These are phyloP conservation scores for Halteria grandinella DNA, from an alignment of 73 alveolate species.

Conservation along the genomic window DNA sequence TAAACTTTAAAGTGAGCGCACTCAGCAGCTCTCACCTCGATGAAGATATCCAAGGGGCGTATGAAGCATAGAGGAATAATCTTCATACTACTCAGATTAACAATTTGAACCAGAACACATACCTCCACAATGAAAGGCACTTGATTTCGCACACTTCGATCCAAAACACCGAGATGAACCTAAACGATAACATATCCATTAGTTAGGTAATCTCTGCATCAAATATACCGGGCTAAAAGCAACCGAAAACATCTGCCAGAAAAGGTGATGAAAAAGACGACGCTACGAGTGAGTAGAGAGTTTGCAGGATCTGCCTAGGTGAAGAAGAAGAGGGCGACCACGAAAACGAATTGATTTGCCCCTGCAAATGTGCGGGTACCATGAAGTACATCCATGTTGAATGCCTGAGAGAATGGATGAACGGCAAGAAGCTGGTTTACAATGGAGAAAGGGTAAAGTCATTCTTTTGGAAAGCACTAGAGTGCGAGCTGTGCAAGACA, in stretches of 20 bases:
- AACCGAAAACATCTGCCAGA: too few species aligned
- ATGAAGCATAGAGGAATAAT: neutral
- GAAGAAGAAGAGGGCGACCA: constrained; percentile 66
- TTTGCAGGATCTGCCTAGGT: constrained; percentile 86
- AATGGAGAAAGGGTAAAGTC: constrained; percentile 69
- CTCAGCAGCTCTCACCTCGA: neutral
- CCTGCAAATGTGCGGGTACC: constrained; percentile 93
- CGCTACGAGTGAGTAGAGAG: constrained; percentile 10
- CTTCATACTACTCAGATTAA: neutral
- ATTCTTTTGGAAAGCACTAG: constrained; percentile 86
- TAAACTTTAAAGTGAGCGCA: constrained; percentile 47
- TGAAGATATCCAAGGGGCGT: constrained; percentile 28
- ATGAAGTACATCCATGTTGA: constrained; percentile 84
- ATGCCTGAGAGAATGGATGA: constrained; percentile 88
- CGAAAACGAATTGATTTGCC: constrained; percentile 79
- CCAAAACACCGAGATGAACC: neutral
- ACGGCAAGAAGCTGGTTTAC: constrained; percentile 74
- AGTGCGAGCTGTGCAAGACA: constrained; percentile 94
- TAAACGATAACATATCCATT: neutral
- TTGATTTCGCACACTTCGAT: neutral
- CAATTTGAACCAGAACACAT: neutral
- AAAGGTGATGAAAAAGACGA: too few species aligned
- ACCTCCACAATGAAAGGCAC: neutral
- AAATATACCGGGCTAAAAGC: too few species aligned
- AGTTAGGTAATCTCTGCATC: too few species aligned